Conservation (phyloP, 2,329 filamentous ascomycete species). For the Sporothrix brunneoviolacea region DNA sequence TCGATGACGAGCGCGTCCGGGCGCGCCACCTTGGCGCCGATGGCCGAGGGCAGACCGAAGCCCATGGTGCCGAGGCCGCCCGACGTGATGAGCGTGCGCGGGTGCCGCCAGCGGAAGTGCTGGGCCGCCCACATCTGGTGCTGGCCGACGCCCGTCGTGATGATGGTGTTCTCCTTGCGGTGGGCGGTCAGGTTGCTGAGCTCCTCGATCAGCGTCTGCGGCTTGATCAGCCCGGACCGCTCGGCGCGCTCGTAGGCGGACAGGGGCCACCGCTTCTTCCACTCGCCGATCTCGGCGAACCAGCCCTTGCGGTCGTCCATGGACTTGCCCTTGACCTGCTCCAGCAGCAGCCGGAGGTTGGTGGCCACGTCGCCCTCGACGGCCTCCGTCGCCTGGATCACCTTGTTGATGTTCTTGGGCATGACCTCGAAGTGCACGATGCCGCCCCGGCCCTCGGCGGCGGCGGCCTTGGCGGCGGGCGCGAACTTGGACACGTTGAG, state of each 20-base stretch:
- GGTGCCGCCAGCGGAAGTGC: constrained; percentile 90
- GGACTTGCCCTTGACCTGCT: constrained; percentile 56
- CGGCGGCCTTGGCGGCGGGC: constrained; percentile 77
- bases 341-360: constrained; percentile 70
- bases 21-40: constrained; percentile 81
- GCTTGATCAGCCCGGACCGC: constrained; percentile 77
- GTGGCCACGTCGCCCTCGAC: constrained; percentile 85
- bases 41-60: constrained; percentile 87
- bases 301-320: constrained; percentile 68
- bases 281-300: constrained; percentile 82
- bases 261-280: constrained; percentile 89
- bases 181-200: constrained; percentile 76
- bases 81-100: constrained; percentile 91
- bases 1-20: constrained; percentile 82
- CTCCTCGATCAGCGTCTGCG: constrained; percentile 85
- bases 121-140: constrained; percentile 99
- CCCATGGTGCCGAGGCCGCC: constrained; percentile 96
- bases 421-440: constrained; percentile 98
- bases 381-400: constrained; percentile 91
- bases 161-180: constrained; percentile 77
- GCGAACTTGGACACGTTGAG: constrained; percentile 77
- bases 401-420: constrained; percentile 99
- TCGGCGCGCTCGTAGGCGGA: constrained; percentile 72
- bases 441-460: constrained; percentile 77
- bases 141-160: constrained; percentile 90